Evolutionary conservation across 2,329 filamentous ascomycete species (phyloP), one percentile per base, ranked within the genome.

Genomic region (Lojkania enalia): DNA sequence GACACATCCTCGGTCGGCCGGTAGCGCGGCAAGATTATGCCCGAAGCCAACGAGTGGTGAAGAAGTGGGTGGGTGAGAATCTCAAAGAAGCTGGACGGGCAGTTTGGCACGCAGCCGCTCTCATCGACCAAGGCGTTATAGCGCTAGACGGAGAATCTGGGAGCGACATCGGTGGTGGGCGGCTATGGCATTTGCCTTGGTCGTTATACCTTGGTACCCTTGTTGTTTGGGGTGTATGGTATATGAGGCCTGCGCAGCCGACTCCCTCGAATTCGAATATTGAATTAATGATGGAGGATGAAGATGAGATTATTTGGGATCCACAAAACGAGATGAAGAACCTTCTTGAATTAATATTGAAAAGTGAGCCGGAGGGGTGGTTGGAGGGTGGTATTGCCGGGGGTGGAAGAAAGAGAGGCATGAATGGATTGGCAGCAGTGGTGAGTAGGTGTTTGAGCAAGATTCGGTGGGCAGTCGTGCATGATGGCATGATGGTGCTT

Each of bases 141-240:
- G 72, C 74, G 19, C 64, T 82, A 2, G 71, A 77, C 11, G 49
- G 52, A 7, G 54, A 59, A 18, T 40, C 49, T 0, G 42, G 44
- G 3, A 42, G 31, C 7, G 74, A 79, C 25, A 77, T 74, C 45
- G 77, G 80, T 15, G 72, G 76, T 2, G 75, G 75, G 31, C 76
- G 79, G 32, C 66, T 79, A 0, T 84, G 84, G 57, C 81, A 84
- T 54, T 80, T 83, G 14, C 79, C 81, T 0, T 85, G 82, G 82
- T 81, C 78, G 49, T 58, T 84, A 11, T 84, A 84, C 52, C 67
- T 85, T 1, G 79, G 79, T 0, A 82, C 81, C 0, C 55, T 84
- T 30, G 78, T 78, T 0, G 75, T 77, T 21, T 85, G 81, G 81
- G 75, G 77, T 0, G 81, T 80, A 41, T 79, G 82, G 54, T 77